A percentile compares a stretch with the other conserved stretches of the same genome.
These are phyloP conservation scores for Suhomyces maxii DNA, from an alignment of 1,139 yeast species.

Conservation along the genomic window DNA sequence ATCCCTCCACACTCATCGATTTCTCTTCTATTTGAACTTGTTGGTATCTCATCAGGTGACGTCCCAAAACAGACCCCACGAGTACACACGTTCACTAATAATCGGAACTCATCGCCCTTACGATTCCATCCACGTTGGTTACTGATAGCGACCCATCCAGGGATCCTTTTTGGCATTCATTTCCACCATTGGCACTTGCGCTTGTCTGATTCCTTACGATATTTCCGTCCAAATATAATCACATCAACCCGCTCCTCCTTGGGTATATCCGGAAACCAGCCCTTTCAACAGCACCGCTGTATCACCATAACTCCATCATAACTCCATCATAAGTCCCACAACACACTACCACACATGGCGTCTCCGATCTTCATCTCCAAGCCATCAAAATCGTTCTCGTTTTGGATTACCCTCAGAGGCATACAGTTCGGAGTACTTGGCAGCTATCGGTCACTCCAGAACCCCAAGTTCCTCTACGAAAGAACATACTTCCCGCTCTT, in stretches of 20 bases:
- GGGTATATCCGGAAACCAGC: no score
- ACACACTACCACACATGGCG: conserved; percentile 30
- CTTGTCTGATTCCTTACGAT: no score
- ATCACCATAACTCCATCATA: not conserved
- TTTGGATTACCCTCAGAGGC: conserved; percentile 51
- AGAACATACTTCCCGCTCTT: not conserved
- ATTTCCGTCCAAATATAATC: no score
- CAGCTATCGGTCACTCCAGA: conserved; percentile 47
- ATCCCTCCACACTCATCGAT: no score
- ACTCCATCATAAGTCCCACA: not conserved
- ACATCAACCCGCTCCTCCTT: no score
- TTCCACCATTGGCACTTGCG: no score
- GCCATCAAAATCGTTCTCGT: conserved; percentile 49
- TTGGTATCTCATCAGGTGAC: not conserved
- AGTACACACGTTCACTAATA: not conserved
- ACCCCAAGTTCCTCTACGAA: conserved; percentile 14
- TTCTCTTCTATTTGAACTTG: not conserved
- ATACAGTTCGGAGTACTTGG: conserved; percentile 53
- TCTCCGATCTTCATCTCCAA: conserved; percentile 51
- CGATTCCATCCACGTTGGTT: no score
- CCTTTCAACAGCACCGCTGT: no score
- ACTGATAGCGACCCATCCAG: no score
- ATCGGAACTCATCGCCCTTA: not conserved
- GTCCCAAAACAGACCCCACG: not conserved
- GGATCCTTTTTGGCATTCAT: no score